Evolutionary conservation across 2,329 filamentous ascomycete species (phyloP), one percentile per base, ranked within the genome.

Genomic region (Colletotrichum lini): DNA sequence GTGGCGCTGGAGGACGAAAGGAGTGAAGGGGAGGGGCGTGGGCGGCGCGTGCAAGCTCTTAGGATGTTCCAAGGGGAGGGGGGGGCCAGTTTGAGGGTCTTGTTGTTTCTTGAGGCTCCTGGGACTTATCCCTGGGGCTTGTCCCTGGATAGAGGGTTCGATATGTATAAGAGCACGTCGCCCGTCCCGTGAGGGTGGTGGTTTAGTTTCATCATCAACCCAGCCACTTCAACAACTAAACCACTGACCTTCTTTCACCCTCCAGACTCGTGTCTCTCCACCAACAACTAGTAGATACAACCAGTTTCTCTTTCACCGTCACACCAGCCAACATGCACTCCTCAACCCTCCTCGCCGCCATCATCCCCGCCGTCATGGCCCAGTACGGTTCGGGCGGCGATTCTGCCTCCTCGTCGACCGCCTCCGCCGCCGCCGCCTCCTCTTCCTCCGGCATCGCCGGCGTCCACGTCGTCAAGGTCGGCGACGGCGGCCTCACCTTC

Each of bases 401-500:
- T 4, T 26, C 26, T 4, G 4, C 26, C 23, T 26, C 23, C 26
- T 26, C 66, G 45, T 23, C 64, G 45, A 21, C 59, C 49, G 49
- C 70, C 67, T 49, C 65, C 26, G 21, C 62, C 38, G 44, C 70
- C 26, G 23, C 58, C 38, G 40, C 58, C 9, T 35, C 58, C 1
- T 62, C 63, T 18, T 12, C 47, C 50, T 42, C 54, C 18, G 23
- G 30, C 60, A 42, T 62, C 52, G 35, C 30, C 57, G 56, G 45
- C n/a, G 56, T 68, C 47, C 72, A 74, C 67, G 63, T 73, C 64
- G 73, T 74, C 63, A 72, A 80, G 79, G 35, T 77, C 78, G 26
- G 75, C 60, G 26, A 79, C 74, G 7, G 73, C 73, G 73, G 78
- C 15, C 78, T 90, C 42, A 82, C 77, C 26, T 91, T 88, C 78